Evolutionary conservation across 805 yeast species (phyloP).

Genomic region (Lipomyces starkeyi): DNA sequence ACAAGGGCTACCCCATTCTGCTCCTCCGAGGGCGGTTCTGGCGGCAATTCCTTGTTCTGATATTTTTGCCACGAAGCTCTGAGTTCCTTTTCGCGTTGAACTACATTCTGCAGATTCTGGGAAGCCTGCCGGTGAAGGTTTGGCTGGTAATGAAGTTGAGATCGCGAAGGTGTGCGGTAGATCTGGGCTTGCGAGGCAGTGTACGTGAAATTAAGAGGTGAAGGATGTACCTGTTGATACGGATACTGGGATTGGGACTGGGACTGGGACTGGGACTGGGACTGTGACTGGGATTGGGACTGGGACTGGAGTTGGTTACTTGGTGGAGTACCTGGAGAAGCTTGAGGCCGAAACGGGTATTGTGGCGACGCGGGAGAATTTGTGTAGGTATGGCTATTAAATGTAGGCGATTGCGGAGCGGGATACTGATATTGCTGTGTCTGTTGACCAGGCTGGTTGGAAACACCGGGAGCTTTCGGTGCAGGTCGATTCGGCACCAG

Average conservation of each 20-base stretch:
- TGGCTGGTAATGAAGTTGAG: conserved; percentile 17
- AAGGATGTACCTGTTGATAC: conserved; percentile 10
- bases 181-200: conserved; percentile 13
- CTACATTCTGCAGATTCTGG: conserved; percentile 23
- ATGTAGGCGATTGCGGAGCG: background rate
- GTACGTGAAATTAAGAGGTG: background rate
- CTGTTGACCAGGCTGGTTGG: background rate
- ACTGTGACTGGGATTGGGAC: conserved; percentile 44
- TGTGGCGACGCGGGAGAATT: conserved; percentile 5
- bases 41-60: conserved; percentile 34
- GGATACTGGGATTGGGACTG: conserved; percentile 43
- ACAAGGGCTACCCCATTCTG: background rate
- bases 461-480: conserved; percentile 43
- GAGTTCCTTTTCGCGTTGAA: conserved; percentile 22
- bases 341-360: conserved; percentile 2
- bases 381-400: conserved; percentile 1
- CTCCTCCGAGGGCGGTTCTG: conserved; percentile 23
- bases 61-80: conserved; percentile 23
- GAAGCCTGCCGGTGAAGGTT: conserved; percentile 16
- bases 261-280: conserved; percentile 38
- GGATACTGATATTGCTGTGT: conserved; percentile 8
- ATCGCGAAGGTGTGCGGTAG: conserved; percentile 20
- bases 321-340: conserved; percentile 26
- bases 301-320: conserved; percentile 45
- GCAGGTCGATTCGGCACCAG: conserved; percentile 44